Conservation (phyloP, 495 filamentous ascomycete genomes). For the Hyaloscypha finlandica region DNA sequence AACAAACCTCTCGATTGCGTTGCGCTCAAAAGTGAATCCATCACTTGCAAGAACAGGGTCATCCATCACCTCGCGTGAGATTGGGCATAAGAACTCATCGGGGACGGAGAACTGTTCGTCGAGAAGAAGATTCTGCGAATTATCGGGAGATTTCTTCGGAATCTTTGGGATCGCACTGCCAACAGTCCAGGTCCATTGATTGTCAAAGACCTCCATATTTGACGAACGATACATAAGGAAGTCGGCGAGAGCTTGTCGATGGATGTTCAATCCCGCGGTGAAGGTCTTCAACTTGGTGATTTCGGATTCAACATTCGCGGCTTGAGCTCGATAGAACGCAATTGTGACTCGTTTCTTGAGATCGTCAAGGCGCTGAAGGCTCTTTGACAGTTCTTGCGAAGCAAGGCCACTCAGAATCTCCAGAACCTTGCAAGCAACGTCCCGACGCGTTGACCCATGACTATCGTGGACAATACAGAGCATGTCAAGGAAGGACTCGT, state of each 20-base stretch:
- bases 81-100: constrained; percentile 33
- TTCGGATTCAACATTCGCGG: constrained; percentile 5
- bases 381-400: constrained; percentile 22
- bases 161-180: constrained; percentile 31
- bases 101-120: constrained; percentile 15
- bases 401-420: constrained; percentile 26
- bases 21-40: constrained; percentile 32
- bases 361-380: constrained; percentile 12
- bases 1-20: constrained; percentile 15
- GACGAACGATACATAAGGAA: constrained; percentile 32
- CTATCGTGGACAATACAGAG: constrained; percentile 29
- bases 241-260: constrained; percentile 30
- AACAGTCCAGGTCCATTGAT: constrained; percentile 33
- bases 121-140: background rate
- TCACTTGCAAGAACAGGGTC: constrained; percentile 36
- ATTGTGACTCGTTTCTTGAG: background rate
- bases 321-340: constrained; percentile 6
- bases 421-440: constrained; percentile 21
- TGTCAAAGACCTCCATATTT: constrained; percentile 6
- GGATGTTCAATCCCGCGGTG: constrained; percentile 25
- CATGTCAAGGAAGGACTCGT: constrained; percentile 36
- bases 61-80: constrained; percentile 33
- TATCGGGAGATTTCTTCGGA: constrained; percentile 8
- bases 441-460: background rate
- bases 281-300: constrained; percentile 28